phyloP scores from a whole-genome alignment of 179 eudicot species.

The Vitellaria paradoxa region DNA sequence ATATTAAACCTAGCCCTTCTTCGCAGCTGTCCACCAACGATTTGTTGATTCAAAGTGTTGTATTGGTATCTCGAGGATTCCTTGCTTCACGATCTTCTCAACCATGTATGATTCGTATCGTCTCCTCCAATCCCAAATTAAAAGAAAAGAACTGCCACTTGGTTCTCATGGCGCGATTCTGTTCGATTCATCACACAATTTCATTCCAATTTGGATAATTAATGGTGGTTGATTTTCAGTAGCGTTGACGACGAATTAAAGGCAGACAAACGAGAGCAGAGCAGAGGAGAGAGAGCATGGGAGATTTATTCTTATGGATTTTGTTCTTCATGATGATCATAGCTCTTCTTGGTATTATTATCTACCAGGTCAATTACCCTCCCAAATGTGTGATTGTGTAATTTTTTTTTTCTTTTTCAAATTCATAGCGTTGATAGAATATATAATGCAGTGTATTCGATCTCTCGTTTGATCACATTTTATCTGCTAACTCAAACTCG shows the following conservation, averaged over 20 bases:
- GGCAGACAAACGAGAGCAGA: neutral
- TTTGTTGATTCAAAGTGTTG: too few relatives aligned
- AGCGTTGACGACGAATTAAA: neutral
- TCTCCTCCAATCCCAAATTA: too few relatives aligned
- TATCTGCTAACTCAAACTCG: neutral
- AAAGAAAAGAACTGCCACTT: too few relatives aligned
- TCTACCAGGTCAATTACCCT: constrained; percentile 9
- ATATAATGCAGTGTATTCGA: too few relatives aligned
- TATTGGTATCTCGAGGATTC: too few relatives aligned
- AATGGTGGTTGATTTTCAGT: neutral
- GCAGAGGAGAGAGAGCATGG: neutral
- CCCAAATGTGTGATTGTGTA: neutral
- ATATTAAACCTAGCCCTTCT: too few relatives aligned
- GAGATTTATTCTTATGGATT: constrained; percentile 4
- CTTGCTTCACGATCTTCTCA: too few relatives aligned
- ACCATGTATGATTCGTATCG: too few relatives aligned
- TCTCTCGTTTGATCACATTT: neutral
- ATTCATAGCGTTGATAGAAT: neutral
- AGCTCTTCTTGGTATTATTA: neutral
- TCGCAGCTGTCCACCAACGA: too few relatives aligned
- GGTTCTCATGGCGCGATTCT: too few relatives aligned
- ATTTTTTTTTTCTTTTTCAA: neutral
- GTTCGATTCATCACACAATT: neutral
- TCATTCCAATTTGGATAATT: neutral
- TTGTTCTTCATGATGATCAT: constrained; percentile 11